Percentiles rank a stretch among this genome's conserved stretches.
These are phyloP conservation scores for Monosporozyma aquatica DNA, from an alignment of 805 yeast genomes.

Conservation along the genomic window DNA sequence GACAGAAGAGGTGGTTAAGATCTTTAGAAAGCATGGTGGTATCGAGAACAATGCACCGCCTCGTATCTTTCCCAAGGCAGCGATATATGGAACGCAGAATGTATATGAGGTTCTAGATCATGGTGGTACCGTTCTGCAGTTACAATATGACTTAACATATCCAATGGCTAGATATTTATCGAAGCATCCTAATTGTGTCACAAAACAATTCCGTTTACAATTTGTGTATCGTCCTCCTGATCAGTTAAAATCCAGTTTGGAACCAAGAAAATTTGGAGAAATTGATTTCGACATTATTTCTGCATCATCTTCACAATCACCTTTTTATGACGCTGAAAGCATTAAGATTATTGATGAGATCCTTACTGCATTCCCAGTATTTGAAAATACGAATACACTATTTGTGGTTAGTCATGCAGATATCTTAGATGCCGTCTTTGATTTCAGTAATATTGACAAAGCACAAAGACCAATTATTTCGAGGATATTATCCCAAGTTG, in stretches of 20 bases:
- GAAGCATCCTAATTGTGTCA: constrained; percentile 35
- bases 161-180: constrained; percentile 86
- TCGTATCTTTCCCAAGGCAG: constrained; percentile 70
- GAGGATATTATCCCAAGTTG: constrained; percentile 65
- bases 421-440: constrained; percentile 63
- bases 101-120: constrained; percentile 76
- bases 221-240: constrained; percentile 69
- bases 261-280: constrained; percentile 70
- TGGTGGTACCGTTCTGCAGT: constrained; percentile 78
- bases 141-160: constrained; percentile 81
- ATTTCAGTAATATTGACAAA: constrained; percentile 71
- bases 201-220: constrained; percentile 65
- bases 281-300: constrained; percentile 75
- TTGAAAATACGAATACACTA: constrained; percentile 44
- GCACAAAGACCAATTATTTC: constrained; percentile 65
- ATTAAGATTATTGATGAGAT: constrained; percentile 75
- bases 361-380: constrained; percentile 55
- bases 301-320: constrained; percentile 38
- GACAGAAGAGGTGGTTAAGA: constrained; percentile 46
- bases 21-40: constrained; percentile 81
- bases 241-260: constrained; percentile 45
- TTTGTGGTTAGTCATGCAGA: constrained; percentile 75
- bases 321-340: constrained; percentile 79
- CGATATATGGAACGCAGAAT: constrained; percentile 54
- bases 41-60: constrained; percentile 62